Percentiles rank a stretch among this genome's conserved stretches.
phyloP scores from a whole-genome alignment of 2,329 filamentous ascomycete genomes.

The Saccharata proteae region DNA sequence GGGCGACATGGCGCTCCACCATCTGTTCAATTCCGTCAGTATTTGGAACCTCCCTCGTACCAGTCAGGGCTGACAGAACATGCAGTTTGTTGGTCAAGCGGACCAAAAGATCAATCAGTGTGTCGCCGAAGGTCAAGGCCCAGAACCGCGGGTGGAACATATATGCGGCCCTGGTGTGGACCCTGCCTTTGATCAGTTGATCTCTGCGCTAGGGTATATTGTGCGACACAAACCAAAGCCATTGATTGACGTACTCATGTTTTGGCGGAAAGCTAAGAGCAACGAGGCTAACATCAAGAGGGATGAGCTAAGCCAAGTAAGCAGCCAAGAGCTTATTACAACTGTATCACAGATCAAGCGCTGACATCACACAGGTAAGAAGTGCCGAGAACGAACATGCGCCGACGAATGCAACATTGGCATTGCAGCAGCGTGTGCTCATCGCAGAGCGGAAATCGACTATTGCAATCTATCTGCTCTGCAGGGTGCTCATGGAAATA shows the following conservation, averaged over 20 bases:
- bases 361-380: slow-evolving; percentile 18
- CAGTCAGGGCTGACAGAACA: slow-evolving; percentile 7
- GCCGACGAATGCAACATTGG: slow-evolving; percentile 22
- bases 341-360: not conserved
- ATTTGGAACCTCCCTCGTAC: not conserved
- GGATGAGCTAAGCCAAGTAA: slow-evolving; percentile 10
- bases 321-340: not conserved
- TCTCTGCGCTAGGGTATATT: slow-evolving; percentile 86
- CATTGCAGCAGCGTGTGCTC: slow-evolving; percentile 57
- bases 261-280: slow-evolving; percentile 94
- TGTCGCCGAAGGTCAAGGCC: slow-evolving; percentile 65
- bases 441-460: slow-evolving; percentile 82
- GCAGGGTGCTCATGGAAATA: slow-evolving; percentile 84
- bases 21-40: slow-evolving; percentile 77
- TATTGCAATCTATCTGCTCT: slow-evolving; percentile 91
- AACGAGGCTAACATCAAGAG: slow-evolving; percentile 51
- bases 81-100: slow-evolving; percentile 82
- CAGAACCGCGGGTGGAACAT: slow-evolving; percentile 72
- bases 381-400: slow-evolving; percentile 12
- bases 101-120: slow-evolving; percentile 91
- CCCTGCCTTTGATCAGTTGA: slow-evolving; percentile 82
- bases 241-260: slow-evolving; percentile 92
- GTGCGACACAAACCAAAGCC: slow-evolving; percentile 89
- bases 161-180: slow-evolving; percentile 88
- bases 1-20: slow-evolving; percentile 94